phyloP scores from a whole-genome alignment of 345 rosid species.

The Hibiscus syriacus region DNA sequence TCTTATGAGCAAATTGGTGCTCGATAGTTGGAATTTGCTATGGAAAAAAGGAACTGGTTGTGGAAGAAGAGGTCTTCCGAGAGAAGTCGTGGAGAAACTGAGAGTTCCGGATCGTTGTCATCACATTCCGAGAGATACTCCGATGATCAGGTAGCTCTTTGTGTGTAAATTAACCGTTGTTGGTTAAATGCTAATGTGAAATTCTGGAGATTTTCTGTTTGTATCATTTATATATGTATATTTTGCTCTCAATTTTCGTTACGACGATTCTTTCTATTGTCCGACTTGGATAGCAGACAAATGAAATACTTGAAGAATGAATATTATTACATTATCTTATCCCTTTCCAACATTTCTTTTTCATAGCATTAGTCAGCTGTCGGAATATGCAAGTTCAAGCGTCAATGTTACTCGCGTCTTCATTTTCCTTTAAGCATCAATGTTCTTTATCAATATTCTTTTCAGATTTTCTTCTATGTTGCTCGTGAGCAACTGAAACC shows the following conservation, averaged over 20 bases:
- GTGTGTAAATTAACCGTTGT: neutral
- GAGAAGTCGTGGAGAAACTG: slow-evolving; percentile 66
- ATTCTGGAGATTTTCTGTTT: neutral
- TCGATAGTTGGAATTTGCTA: slow-evolving; percentile 14
- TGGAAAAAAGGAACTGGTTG: slow-evolving; percentile 79
- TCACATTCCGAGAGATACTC: slow-evolving; percentile 66
- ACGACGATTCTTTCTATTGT: too few relatives aligned
- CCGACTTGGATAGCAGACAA: too few relatives aligned
- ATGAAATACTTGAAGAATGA: too few relatives aligned
- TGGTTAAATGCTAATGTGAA: neutral
- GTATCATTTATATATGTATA: neutral
- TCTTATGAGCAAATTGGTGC: slow-evolving; percentile 27
- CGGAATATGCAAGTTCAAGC: too few relatives aligned
- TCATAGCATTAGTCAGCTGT: neutral
- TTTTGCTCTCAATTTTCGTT: neutral
- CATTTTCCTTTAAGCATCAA: too few relatives aligned
- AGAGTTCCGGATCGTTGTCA: slow-evolving; percentile 63
- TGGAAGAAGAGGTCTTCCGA: slow-evolving; percentile 71
- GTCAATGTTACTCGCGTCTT: too few relatives aligned
- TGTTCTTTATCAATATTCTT: neutral
- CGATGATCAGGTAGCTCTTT: slow-evolving; percentile 55
- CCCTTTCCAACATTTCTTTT: neutral
- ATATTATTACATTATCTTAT: too few relatives aligned
- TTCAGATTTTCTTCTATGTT: neutral
- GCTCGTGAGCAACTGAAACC: neutral